Evolutionary conservation across 306 rosid species (phyloP).

Genomic region (Cajanus cajan): DNA sequence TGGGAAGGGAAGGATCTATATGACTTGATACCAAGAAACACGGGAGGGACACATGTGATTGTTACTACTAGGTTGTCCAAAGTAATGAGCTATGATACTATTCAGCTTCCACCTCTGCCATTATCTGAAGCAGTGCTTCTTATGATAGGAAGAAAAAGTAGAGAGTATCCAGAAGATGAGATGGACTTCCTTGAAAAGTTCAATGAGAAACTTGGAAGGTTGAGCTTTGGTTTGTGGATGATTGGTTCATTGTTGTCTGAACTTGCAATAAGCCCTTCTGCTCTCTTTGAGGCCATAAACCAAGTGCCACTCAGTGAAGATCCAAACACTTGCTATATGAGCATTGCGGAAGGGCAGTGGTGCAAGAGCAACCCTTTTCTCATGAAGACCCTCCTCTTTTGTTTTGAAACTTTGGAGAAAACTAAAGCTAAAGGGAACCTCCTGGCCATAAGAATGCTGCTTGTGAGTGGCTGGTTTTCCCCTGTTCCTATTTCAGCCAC

Average conservation of each 20-base stretch:
- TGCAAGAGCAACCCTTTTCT: conserved; percentile 72
- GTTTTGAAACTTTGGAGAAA: conserved; percentile 55
- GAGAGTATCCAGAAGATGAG: conserved; percentile 62
- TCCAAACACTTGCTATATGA: conserved; percentile 48
- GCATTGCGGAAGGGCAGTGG: conserved; percentile 64
- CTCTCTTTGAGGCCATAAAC: conserved; percentile 68
- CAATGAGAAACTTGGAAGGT: conserved; percentile 68
- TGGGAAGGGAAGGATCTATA: conserved; percentile 79
- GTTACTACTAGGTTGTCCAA: conserved; percentile 65
- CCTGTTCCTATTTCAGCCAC: conserved; percentile 60
- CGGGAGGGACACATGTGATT: conserved; percentile 79
- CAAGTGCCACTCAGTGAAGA: conserved; percentile 49
- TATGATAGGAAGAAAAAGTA: conserved; percentile 70
- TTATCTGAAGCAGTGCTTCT: conserved; percentile 68
- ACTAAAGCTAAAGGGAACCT: conserved; percentile 43
- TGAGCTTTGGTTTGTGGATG: conserved; percentile 71
- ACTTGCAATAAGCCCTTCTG: conserved; percentile 57
- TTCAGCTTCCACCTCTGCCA: conserved; percentile 66
- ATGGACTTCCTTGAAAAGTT: conserved; percentile 53
- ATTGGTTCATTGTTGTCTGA: conserved; percentile 74
- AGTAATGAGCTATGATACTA: conserved; percentile 59
- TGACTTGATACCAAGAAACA: conserved; percentile 78
- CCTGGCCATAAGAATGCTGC: conserved; percentile 73
- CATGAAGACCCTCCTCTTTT: conserved; percentile 61
- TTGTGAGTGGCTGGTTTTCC: conserved; percentile 76